Evolutionary conservation across 345 rosid species (phyloP).

Genomic region (Carallia brachiata): DNA sequence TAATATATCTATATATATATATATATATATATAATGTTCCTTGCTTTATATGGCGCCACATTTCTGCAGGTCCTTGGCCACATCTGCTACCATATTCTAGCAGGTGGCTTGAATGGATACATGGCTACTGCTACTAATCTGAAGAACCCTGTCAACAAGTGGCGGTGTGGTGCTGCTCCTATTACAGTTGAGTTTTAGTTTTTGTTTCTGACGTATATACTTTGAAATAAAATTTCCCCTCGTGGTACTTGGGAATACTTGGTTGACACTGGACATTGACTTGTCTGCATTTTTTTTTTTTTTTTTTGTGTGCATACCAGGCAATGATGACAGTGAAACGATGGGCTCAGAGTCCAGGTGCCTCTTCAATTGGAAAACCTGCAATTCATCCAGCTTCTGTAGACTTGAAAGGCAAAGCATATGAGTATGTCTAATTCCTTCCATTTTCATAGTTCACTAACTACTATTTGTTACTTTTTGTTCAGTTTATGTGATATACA

Average conservation of each 20-base stretch:
- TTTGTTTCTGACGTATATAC: background rate
- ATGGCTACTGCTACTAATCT: slow-evolving; percentile 89
- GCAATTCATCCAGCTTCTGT: slow-evolving; percentile 93
- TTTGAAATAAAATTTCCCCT: background rate
- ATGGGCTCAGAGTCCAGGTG: slow-evolving; percentile 79
- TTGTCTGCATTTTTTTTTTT: background rate
- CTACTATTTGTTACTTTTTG: too few species aligned
- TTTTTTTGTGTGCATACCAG: slow-evolving; percentile 33
- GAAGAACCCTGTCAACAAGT: slow-evolving; percentile 86
- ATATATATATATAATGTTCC: background rate
- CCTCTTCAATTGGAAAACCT: slow-evolving; percentile 77
- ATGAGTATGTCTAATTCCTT: slow-evolving; percentile 55
- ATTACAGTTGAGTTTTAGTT: slow-evolving; percentile 59
- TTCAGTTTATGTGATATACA: too few species aligned
- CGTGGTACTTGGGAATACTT: background rate
- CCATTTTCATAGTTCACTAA: too few species aligned
- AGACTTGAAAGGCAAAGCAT: slow-evolving; percentile 93
- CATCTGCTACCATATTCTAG: slow-evolving; percentile 82
- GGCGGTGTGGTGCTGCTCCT: slow-evolving; percentile 99
- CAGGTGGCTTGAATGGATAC: slow-evolving; percentile 95
- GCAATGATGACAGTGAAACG: slow-evolving; percentile 95
- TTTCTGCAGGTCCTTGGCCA: slow-evolving; percentile 82
- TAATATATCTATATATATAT: too few species aligned
- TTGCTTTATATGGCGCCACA: background rate
- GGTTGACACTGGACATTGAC: background rate